Percentiles rank a stretch among this genome's conserved stretches.
phyloP scores from a whole-genome alignment of 805 yeast species.

The Candida ipomoeae region DNA sequence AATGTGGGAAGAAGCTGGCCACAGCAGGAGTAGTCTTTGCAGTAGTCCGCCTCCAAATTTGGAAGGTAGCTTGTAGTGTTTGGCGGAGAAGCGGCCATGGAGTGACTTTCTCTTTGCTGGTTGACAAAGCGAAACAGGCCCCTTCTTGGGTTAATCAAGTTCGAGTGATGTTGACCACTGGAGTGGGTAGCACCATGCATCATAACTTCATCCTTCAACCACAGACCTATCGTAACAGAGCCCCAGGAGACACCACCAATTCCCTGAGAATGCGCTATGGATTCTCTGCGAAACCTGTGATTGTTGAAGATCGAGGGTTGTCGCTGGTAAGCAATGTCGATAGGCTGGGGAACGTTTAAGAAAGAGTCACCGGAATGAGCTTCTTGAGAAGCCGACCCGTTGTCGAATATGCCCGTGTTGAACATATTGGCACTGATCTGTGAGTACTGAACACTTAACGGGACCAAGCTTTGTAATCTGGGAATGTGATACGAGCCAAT shows the following conservation, averaged over 20 bases:
- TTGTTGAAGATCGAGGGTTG: conserved; percentile 38
- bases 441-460: neutral
- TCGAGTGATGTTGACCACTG: conserved; percentile 16
- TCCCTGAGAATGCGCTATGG: conserved; percentile 93
- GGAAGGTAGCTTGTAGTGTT: conserved; percentile 76
- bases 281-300: conserved; percentile 68
- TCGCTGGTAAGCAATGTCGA: conserved; percentile 41
- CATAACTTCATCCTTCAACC: conserved; percentile 93
- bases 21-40: conserved; percentile 95
- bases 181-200: conserved; percentile 34
- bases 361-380: conserved; percentile 19
- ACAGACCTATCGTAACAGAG: conserved; percentile 86
- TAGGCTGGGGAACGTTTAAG: conserved; percentile 37
- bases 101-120: conserved; percentile 14
- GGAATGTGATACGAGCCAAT: neutral
- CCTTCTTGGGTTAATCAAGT: conserved; percentile 33
- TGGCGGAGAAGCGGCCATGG: conserved; percentile 55
- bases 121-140: conserved; percentile 32
- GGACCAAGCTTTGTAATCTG: neutral
- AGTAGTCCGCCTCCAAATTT: conserved; percentile 89
- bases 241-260: conserved; percentile 99
- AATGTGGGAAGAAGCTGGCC: conserved; percentile 88
- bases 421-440: conserved; percentile 27
- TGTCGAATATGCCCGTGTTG: conserved; percentile 41
- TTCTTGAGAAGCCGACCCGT: conserved; percentile 20